Conservation (phyloP, 2,329 filamentous ascomycete genomes). For the Colletotrichum viniferum region DNA sequence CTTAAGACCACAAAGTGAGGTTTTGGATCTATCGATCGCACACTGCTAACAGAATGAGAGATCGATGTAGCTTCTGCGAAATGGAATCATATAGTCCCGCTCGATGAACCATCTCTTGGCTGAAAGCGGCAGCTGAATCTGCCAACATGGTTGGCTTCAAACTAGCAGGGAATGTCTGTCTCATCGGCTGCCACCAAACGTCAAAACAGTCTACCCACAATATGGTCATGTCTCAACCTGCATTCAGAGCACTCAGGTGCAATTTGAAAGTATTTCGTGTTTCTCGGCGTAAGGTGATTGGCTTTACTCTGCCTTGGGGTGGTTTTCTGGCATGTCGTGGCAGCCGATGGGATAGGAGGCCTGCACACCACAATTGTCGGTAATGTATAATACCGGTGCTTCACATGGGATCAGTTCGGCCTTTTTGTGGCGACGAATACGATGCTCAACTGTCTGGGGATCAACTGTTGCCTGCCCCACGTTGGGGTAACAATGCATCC, state of each 20-base stretch:
- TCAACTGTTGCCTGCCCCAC: background rate
- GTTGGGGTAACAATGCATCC: background rate
- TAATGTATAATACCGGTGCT: background rate
- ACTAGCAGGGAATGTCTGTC: background rate
- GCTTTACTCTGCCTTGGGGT: background rate
- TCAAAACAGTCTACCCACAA: background rate
- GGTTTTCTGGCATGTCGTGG: background rate
- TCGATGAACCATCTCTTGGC: background rate
- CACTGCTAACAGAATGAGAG: background rate
- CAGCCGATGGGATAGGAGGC: background rate
- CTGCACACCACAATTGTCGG: background rate
- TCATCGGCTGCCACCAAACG: background rate
- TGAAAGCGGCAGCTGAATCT: background rate
- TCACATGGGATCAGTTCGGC: background rate
- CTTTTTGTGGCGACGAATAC: background rate
- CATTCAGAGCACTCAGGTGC: background rate
- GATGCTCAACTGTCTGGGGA: background rate
- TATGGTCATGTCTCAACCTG: background rate
- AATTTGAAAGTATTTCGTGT: background rate
- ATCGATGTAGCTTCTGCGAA: background rate
- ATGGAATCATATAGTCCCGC: background rate
- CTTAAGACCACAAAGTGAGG: background rate
- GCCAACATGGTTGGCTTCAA: background rate
- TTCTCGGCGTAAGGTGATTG: background rate
- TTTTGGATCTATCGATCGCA: background rate